Conservation (phyloP, 2,329 filamentous ascomycete species). For the Diaporthe caulivora region DNA sequence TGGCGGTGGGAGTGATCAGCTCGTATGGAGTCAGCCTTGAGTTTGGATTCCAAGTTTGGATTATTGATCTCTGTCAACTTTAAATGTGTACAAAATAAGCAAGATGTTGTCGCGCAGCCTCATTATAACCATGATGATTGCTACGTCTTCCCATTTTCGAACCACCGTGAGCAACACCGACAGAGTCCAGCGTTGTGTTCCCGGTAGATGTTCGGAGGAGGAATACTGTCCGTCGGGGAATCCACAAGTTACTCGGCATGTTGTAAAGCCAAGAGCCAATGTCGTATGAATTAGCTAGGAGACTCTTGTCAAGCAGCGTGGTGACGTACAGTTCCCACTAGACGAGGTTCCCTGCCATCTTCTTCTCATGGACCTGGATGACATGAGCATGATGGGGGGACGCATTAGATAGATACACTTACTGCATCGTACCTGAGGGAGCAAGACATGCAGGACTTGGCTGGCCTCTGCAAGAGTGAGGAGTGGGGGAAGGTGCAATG, state of each 20-base stretch:
- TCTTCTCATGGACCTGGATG: background rate
- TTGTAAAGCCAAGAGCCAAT: constrained; percentile 18
- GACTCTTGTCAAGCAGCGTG: background rate
- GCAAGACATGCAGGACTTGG: no score
- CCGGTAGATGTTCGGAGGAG: no score
- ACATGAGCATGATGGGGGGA: no score
- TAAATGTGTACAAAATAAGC: no score
- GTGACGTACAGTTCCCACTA: background rate
- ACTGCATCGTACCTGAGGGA: no score
- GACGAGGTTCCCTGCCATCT: background rate
- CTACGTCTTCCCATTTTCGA: background rate
- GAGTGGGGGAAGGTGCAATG: no score
- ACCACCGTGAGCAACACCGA: background rate
- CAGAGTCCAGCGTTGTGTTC: background rate
- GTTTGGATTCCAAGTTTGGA: no score
- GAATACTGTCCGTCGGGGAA: background rate
- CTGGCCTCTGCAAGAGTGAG: no score
- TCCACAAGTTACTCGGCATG: background rate
- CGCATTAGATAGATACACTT: no score
- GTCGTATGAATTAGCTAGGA: constrained; percentile 4
- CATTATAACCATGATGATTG: background rate
- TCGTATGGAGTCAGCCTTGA: background rate
- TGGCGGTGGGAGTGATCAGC: background rate
- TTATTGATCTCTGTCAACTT: no score
- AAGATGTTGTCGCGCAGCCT: background rate